These are phyloP conservation scores for Saccharomyces hybrid DNA, from an alignment of 1,139 yeast species.

Conservation along the genomic window DNA sequence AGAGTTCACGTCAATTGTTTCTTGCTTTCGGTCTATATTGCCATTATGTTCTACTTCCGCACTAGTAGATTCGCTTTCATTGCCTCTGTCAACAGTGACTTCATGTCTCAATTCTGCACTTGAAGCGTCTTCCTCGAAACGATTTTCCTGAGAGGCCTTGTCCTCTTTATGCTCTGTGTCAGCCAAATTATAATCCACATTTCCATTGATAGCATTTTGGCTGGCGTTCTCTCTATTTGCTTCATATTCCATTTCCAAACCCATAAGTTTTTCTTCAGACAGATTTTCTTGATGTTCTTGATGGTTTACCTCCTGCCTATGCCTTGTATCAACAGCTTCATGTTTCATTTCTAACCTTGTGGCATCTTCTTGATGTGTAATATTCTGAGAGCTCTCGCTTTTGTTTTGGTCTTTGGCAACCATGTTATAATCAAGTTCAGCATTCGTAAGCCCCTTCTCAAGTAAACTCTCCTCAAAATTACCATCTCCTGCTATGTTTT, in stretches of 20 bases:
- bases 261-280: not conserved
- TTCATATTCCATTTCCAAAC: not conserved
- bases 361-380: not conserved
- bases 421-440: not conserved
- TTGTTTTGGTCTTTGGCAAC: not conserved
- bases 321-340: not conserved
- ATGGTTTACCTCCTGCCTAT: not conserved
- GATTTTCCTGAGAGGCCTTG: too few relatives aligned
- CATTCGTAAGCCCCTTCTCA: not conserved
- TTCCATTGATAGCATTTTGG: too few relatives aligned
- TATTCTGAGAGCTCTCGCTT: not conserved
- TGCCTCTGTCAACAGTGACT: not conserved
- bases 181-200: too few relatives aligned
- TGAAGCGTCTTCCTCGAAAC: too few relatives aligned
- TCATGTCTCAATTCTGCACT: too few relatives aligned
- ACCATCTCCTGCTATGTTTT: not conserved
- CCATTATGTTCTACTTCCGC: not conserved
- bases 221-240: too few relatives aligned
- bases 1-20: not conserved
- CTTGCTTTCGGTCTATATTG: not conserved
- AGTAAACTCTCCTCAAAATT: not conserved
- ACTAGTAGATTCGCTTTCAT: not conserved
- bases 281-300: not conserved
- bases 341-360: not conserved
- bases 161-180: too few relatives aligned